Conservation (phyloP, 1,284 basidiomycete genomes). For the Anthracocystis setariae region DNA sequence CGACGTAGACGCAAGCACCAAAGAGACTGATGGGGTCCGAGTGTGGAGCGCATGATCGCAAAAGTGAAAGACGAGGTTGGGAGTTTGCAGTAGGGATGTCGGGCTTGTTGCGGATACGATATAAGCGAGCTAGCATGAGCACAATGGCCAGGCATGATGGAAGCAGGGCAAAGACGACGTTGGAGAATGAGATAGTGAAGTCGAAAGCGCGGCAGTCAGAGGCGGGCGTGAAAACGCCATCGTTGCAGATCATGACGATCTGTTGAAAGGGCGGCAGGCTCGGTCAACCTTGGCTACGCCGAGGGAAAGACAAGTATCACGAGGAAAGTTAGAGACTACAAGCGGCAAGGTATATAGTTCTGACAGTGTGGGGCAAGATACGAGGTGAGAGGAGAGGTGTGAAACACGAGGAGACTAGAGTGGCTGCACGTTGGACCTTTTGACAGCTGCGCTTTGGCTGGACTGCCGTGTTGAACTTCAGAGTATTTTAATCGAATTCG, state of each 20-base stretch:
- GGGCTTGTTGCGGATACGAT: conserved; percentile 22
- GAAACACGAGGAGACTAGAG: no score
- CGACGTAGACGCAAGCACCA: conserved; percentile 22
- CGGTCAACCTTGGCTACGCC: no score
- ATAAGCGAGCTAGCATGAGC: conserved; percentile 13
- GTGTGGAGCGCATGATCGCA: conserved; percentile 22
- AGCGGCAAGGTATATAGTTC: no score
- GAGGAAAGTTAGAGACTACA: no score
- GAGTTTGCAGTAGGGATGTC: conserved; percentile 18
- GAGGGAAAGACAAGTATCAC: no score
- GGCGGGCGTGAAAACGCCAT: conserved; percentile 45
- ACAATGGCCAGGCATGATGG: conserved; percentile 41
- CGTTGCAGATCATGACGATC: conserved; percentile 35
- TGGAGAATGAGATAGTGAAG: conserved; percentile 55
- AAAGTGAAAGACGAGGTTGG: conserved; percentile 14
- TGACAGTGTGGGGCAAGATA: no score
- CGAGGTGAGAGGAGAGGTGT: no score
- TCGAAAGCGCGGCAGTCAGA: conserved; percentile 56
- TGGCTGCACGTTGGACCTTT: no score
- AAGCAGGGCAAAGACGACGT: conserved; percentile 39
- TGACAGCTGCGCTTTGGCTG: no score
- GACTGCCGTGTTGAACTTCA: no score
- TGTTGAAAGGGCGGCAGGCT: neutral
- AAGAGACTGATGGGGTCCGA: conserved; percentile 42
- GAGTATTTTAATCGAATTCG: no score